Percentiles rank a stretch among this genome's conserved stretches.
These are phyloP conservation scores for Micractinium sp. DNA, from an alignment of 139 green algal species.

Conservation along the genomic window DNA sequence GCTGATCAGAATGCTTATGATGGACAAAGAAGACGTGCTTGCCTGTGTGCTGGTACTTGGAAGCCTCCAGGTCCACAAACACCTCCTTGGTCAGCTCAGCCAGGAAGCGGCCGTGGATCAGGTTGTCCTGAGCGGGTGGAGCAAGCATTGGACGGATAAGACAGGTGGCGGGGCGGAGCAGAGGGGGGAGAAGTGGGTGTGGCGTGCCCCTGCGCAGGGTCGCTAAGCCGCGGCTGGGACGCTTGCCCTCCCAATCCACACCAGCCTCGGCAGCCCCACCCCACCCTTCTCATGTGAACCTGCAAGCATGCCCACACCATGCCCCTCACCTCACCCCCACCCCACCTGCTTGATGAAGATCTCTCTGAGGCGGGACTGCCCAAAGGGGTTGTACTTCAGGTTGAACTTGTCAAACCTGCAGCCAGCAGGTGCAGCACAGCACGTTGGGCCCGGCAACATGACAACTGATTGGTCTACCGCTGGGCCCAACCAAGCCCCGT, in stretches of 20 bases:
- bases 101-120: slow-evolving; percentile 94
- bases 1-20: too few species aligned
- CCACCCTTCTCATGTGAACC: too few species aligned
- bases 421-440: too few species aligned
- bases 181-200: background rate
- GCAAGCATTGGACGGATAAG: too few species aligned
- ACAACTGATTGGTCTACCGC: too few species aligned
- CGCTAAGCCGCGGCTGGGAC: background rate
- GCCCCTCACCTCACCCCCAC: background rate
- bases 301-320: too few species aligned
- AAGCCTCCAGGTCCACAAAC: slow-evolving; percentile 79
- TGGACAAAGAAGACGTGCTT: slow-evolving; percentile 53
- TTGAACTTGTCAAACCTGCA: slow-evolving; percentile 91
- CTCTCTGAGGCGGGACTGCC: slow-evolving; percentile 94
- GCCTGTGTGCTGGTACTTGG: slow-evolving; percentile 96
- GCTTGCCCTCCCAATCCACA: too few species aligned
- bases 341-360: slow-evolving; percentile 99
- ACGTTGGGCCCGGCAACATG: too few species aligned
- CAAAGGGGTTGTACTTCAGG: slow-evolving; percentile 99
- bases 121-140: slow-evolving; percentile 77
- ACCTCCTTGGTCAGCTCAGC: slow-evolving; percentile 98
- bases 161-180: too few species aligned
- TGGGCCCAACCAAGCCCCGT: too few species aligned
- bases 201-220: background rate
- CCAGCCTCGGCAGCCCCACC: too few species aligned